A percentile compares a stretch with the other conserved stretches of the same genome.
phyloP scores from a whole-genome alignment of 495 filamentous ascomycete genomes.

The Aspergillus sparsus region DNA sequence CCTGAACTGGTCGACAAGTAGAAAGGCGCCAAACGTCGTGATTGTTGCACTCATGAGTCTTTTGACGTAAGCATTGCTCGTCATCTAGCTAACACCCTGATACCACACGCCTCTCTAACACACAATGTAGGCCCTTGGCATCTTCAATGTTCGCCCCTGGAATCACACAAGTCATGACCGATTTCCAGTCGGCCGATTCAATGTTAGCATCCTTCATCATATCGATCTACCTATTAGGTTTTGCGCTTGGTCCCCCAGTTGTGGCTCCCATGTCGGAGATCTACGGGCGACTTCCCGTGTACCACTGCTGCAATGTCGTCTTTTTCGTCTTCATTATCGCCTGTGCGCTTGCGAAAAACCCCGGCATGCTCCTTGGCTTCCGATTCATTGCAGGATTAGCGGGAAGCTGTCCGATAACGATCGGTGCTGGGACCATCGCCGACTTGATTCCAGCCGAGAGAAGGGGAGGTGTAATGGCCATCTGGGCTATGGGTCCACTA shows the following conservation, averaged over 20 bases:
- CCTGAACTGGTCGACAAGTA: not conserved
- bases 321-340: constrained; percentile 1
- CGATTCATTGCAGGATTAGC: constrained; percentile 6
- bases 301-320: not conserved
- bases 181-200: not conserved
- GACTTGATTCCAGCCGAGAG: constrained; percentile 2
- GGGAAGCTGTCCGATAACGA: not conserved
- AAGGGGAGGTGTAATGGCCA: constrained; percentile 1
- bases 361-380: not conserved
- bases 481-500: not conserved
- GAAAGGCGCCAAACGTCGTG: not conserved
- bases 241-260: constrained; percentile 3
- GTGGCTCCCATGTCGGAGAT: constrained; percentile 3
- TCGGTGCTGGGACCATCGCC: constrained; percentile 8
- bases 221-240: constrained; percentile 3
- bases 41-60: not conserved
- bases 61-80: not conserved
- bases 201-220: not conserved
- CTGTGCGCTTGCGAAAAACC: not conserved
- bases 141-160: not conserved
- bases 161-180: not conserved
- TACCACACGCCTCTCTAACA: too few species aligned
- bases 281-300: constrained; percentile 1
- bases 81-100: too few species aligned
- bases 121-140: not conserved